Evolutionary conservation across 2,329 filamentous ascomycete species (phyloP), one percentile per base, ranked within the genome.

Genomic region (Lizonia empirigonia): DNA sequence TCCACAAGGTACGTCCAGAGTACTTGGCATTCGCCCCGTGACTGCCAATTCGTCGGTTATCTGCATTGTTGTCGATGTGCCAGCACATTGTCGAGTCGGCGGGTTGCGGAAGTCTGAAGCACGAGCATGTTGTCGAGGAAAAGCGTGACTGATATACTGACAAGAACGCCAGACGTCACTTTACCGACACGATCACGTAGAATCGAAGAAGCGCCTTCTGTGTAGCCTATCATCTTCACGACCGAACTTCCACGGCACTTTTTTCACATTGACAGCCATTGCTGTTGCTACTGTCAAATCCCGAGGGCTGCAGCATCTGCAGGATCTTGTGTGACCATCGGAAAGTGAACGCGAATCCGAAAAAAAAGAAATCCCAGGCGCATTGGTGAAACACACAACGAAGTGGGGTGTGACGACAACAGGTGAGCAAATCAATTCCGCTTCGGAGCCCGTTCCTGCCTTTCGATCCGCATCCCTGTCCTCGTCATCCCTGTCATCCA

Each of bases 341-440:
- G 39, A 45, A 46, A 15, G n/a, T 15, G 19, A 22, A 46, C n/a
- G 13, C 42, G 37, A 37, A 46, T 46, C 37, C 32, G 24, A 47
- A 44, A 53, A 44, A 53, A 48, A 27, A 16, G 44, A 53, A 24
- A 26, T 10, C 15, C 32, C 16, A 23, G 15, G 22, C 29, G 32
- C 41, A 36, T 47, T 47, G 26, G 44, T 53, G 50, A 35, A 51
- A 51, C 49, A 16, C 49, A 41, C 36, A 51, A 36, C 41, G 37
- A 37, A 37, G 49, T 51, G 39, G 55, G 55, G 63, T 59, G 63
- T 53, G 58, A 59, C 58, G 50, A 50, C 59, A 59, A 46, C 61
- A 68, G 65, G 69, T 71, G 57, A 69, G 68, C 62, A 60, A 42
- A 44, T 55, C 66, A 63, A 70, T 68, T 59, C 68, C 68, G 63